Percentiles rank a stretch among this genome's conserved stretches.
These are phyloP conservation scores for Lotus japonicus DNA, from an alignment of 306 rosid species.

Conservation along the genomic window DNA sequence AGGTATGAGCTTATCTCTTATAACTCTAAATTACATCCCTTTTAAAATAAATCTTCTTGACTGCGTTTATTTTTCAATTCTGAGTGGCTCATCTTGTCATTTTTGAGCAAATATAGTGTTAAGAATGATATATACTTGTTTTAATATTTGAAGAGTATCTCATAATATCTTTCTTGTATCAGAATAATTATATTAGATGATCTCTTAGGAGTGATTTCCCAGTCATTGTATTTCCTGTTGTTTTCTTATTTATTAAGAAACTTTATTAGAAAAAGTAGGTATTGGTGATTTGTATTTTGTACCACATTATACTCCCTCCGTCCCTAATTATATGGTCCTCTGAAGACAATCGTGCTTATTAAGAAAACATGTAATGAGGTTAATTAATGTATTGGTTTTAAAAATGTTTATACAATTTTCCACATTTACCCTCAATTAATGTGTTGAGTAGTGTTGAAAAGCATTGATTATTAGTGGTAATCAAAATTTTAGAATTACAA, in stretches of 20 bases:
- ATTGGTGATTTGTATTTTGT: background rate
- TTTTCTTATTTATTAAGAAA: background rate
- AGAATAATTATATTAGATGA: background rate
- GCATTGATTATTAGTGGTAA: no score
- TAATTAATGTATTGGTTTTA: no score
- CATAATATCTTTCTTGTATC: background rate
- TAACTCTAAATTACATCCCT: conserved; percentile 1
- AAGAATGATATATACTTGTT: background rate
- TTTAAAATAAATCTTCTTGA: conserved; percentile 7
- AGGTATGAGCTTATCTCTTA: conserved; percentile 46
- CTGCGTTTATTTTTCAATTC: conserved; percentile 12
- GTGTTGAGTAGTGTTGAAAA: no score
- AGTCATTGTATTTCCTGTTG: background rate
- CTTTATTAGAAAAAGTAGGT: background rate
- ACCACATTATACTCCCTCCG: background rate
- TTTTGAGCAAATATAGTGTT: background rate
- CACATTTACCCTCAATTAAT: no score
- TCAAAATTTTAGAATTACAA: no score
- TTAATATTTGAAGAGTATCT: background rate
- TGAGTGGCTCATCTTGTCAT: background rate
- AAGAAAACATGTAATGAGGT: no score
- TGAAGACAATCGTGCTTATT: no score
- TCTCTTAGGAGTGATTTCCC: background rate
- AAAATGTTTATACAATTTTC: no score
- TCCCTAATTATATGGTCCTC: no score